Conservation (phyloP, 345 rosid species). For the Ricinus communis region DNA sequence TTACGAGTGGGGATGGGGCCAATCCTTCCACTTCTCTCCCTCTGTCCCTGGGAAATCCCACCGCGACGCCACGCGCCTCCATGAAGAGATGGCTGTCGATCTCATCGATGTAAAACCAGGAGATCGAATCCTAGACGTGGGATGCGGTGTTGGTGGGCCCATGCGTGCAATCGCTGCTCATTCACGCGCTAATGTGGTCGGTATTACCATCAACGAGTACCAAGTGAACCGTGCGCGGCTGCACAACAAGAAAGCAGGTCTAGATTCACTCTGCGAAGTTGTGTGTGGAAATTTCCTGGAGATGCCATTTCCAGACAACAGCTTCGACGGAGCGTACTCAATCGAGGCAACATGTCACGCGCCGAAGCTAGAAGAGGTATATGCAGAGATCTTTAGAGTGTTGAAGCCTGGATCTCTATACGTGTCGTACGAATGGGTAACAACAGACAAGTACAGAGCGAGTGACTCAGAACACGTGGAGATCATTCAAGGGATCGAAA, state of each 20-base stretch:
- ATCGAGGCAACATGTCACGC: conserved; percentile 99
- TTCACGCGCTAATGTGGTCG: conserved; percentile 76
- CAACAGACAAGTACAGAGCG: conserved; percentile 59
- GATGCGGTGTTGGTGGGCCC: conserved; percentile 97
- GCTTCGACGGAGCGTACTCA: conserved; percentile 95
- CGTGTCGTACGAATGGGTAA: conserved; percentile 93
- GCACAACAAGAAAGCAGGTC: conserved; percentile 87
- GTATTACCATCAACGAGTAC: conserved; percentile 94
- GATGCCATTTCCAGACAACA: conserved; percentile 79
- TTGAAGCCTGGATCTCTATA: conserved; percentile 78
- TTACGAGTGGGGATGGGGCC: conserved; percentile 99
- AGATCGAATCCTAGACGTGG: conserved; percentile 69
- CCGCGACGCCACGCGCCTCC: conserved; percentile 82
- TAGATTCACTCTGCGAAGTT: conserved; percentile 75
- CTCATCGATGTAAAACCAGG: conserved; percentile 64
- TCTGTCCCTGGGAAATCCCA: conserved; percentile 71
- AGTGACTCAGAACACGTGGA: conserved; percentile 61
- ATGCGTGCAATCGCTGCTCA: conserved; percentile 99
- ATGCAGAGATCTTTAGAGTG: conserved; percentile 74
- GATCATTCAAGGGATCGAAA: conserved; percentile 82
- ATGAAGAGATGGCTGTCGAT: conserved; percentile 86
- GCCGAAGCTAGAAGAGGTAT: conserved; percentile 83
- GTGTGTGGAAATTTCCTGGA: conserved; percentile 85
- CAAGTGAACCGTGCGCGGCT: conserved; percentile 81
- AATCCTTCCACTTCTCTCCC: conserved; percentile 96